Evolutionary conservation across 1,284 basidiomycete species (phyloP).

Genomic region (Sporisorium reilianum): DNA sequence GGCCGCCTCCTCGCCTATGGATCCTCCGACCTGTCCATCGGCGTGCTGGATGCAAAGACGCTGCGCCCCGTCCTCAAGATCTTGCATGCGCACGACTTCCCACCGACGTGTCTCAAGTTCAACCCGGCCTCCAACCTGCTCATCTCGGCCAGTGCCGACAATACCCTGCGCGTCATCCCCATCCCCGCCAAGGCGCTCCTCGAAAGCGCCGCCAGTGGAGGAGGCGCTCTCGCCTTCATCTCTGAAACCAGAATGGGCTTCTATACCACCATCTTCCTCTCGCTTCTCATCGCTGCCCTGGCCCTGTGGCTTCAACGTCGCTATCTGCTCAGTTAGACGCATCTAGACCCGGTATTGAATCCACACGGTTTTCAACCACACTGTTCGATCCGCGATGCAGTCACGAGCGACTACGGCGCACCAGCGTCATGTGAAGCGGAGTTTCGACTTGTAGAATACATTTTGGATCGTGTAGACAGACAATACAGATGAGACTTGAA

Average conservation of each 20-base stretch:
- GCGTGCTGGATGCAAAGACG: constrained; percentile 83
- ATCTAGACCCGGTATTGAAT: neutral
- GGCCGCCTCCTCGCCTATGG: constrained; percentile 87
- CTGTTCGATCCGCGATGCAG: neutral
- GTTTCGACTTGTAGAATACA: constrained; percentile 5
- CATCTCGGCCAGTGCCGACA: constrained; percentile 92
- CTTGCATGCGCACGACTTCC: constrained; percentile 93
- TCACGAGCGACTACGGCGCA: neutral
- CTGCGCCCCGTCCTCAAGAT: constrained; percentile 85
- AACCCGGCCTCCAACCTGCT: constrained; percentile 84
- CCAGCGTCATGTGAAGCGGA: too few relatives aligned
- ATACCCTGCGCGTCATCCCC: constrained; percentile 81
- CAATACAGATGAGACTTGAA: constrained; percentile 17
- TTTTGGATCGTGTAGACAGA: constrained; percentile 3
- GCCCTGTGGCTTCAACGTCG: constrained; percentile 38
- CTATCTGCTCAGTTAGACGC: constrained; percentile 27
- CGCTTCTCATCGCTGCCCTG: constrained; percentile 35
- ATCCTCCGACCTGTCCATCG: constrained; percentile 86
- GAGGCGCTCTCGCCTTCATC: constrained; percentile 40
- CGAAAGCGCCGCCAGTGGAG: constrained; percentile 15
- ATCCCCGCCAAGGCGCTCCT: constrained; percentile 67
- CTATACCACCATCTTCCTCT: constrained; percentile 49
- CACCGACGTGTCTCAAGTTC: constrained; percentile 88
- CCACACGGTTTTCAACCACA: neutral
- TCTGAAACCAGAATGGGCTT: constrained; percentile 48